A percentile compares a stretch with the other conserved stretches of the same genome.
phyloP scores from a whole-genome alignment of 2,329 filamentous ascomycete species.

The Phoma herbarum region DNA sequence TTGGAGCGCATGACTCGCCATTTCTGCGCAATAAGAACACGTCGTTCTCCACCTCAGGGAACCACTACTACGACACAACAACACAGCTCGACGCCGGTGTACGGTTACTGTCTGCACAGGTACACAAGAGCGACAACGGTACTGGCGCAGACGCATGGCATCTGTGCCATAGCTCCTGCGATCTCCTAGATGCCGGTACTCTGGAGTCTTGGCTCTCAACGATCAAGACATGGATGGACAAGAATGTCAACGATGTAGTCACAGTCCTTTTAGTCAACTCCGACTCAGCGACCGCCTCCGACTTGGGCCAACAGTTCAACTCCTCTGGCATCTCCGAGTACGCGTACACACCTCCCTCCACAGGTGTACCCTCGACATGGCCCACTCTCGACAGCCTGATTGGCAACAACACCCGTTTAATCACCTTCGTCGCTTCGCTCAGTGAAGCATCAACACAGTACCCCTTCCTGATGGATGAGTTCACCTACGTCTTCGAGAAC shows the following conservation, averaged over 20 bases:
- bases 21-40: slow-evolving; percentile 73
- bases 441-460: slow-evolving; percentile 45
- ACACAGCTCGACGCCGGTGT: slow-evolving; percentile 75
- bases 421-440: slow-evolving; percentile 72
- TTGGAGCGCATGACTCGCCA: slow-evolving; percentile 78
- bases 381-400: slow-evolving; percentile 78
- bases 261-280: slow-evolving; percentile 78
- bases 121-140: slow-evolving; percentile 66
- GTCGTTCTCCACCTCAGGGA: slow-evolving; percentile 69
- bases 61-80: slow-evolving; percentile 78
- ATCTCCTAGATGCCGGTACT: slow-evolving; percentile 72
- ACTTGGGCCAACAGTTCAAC: slow-evolving; percentile 60
- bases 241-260: slow-evolving; percentile 76
- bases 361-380: slow-evolving; percentile 66
- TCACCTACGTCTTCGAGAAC: slow-evolving; percentile 76
- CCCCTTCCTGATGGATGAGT: slow-evolving; percentile 71
- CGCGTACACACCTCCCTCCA: slow-evolving; percentile 57
- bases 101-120: slow-evolving; percentile 74
- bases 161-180: slow-evolving; percentile 75
- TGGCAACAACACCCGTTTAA: slow-evolving; percentile 67
- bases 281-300: slow-evolving; percentile 64
- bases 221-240: slow-evolving; percentile 74
- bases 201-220: slow-evolving; percentile 69
- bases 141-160: slow-evolving; percentile 58
- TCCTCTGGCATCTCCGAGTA: slow-evolving; percentile 66